Percentiles rank a stretch among this genome's conserved stretches.
Evolutionary conservation across 305 asterid species (phyloP).

Genomic region (Fraxinus baroniana): DNA sequence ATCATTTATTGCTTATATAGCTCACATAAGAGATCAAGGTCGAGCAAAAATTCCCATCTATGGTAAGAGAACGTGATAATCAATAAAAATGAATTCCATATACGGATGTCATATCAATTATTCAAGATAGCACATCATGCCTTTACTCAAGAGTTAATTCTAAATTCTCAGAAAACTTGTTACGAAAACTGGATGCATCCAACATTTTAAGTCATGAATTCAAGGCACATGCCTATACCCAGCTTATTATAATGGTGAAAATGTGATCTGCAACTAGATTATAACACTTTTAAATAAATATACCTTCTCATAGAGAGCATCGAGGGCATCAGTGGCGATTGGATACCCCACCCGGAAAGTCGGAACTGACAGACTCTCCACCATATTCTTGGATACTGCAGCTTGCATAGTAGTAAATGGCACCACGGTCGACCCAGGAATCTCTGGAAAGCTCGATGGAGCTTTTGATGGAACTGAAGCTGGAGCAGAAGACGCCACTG

Average conservation of each 20-base stretch:
- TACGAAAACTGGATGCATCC: not conserved
- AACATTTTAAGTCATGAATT: not conserved
- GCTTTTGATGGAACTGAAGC: constrained; percentile 34
- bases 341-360: constrained; percentile 94
- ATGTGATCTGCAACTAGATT: constrained; percentile 6
- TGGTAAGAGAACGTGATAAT: not conserved
- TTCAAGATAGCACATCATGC: not conserved
- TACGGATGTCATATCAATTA: not conserved
- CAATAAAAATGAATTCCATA: not conserved
- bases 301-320: constrained; percentile 82
- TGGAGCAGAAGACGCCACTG: constrained; percentile 27
- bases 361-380: constrained; percentile 83
- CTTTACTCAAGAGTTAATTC: not conserved
- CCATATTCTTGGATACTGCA: constrained; percentile 88
- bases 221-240: not conserved
- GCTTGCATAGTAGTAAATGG: constrained; percentile 89
- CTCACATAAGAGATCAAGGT: not conserved
- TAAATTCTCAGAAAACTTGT: not conserved
- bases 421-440: constrained; percentile 69
- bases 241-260: not conserved
- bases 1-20: not conserved
- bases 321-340: constrained; percentile 64
- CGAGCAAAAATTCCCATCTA: not conserved
- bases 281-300: constrained; percentile 13
- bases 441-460: constrained; percentile 50